phyloP scores from a whole-genome alignment of 2,329 filamentous ascomycete species.

The Fusarium ambrosium region DNA sequence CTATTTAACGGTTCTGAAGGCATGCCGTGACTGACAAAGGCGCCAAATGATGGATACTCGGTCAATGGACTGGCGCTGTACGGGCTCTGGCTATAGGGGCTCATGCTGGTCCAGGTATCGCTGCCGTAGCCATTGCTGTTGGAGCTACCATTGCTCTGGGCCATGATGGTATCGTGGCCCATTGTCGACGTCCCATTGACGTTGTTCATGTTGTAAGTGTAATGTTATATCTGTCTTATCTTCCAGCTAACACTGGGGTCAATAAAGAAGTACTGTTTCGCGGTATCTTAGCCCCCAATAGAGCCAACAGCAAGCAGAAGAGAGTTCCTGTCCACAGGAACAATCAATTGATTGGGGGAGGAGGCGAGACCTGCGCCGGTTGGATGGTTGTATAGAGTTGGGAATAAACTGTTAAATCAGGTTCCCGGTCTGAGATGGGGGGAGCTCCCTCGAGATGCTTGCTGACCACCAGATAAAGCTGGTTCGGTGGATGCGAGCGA shows the following conservation, averaged over 20 bases:
- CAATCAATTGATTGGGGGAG: background rate
- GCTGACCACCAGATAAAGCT: slow-evolving; percentile 18
- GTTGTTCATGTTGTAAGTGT: slow-evolving; percentile 50
- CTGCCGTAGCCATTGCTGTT: slow-evolving; percentile 50
- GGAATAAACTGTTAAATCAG: slow-evolving; percentile 2
- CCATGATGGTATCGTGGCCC: slow-evolving; percentile 50
- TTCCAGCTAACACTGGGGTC: slow-evolving; percentile 39
- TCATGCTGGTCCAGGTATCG: slow-evolving; percentile 69
- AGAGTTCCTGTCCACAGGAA: slow-evolving; percentile 4
- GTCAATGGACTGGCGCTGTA: slow-evolving; percentile 67
- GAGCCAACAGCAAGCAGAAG: slow-evolving; percentile 20
- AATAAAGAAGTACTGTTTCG: slow-evolving; percentile 2
- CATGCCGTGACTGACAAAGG: slow-evolving; percentile 68
- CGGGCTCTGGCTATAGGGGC: slow-evolving; percentile 73
- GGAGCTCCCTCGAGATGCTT: slow-evolving; percentile 16
- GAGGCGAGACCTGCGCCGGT: slow-evolving; percentile 19
- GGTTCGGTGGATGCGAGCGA: background rate
- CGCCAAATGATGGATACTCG: slow-evolving; percentile 71
- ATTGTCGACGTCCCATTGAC: slow-evolving; percentile 50
- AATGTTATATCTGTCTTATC: slow-evolving; percentile 10
- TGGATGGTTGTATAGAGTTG: slow-evolving; percentile 1
- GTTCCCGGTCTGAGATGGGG: background rate
- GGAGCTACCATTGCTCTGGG: slow-evolving; percentile 38
- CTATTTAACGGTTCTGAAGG: slow-evolving; percentile 64
- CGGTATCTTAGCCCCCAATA: background rate